A percentile compares a stretch with the other conserved stretches of the same genome.
Evolutionary conservation across 495 filamentous ascomycete genomes (phyloP).

Genomic region (Podospora anserina): DNA sequence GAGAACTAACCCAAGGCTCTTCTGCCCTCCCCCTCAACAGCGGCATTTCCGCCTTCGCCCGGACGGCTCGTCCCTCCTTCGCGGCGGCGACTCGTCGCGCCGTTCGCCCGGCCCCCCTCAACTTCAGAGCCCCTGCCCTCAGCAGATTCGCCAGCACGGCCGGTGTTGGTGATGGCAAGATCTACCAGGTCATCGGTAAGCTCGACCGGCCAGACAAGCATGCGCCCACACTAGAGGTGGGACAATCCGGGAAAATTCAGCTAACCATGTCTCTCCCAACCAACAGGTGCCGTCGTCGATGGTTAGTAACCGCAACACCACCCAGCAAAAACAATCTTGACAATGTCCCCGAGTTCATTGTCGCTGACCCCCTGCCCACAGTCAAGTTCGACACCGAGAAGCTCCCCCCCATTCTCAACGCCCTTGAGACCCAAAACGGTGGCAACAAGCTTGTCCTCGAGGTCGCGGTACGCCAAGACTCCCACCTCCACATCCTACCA

Average conservation of each 20-base stretch:
- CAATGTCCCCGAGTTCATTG: constrained; percentile 9
- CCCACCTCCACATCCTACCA: constrained; percentile 1
- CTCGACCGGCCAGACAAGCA: not conserved
- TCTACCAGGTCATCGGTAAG: constrained; percentile 66
- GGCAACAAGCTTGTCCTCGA: constrained; percentile 94
- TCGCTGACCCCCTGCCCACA: constrained; percentile 33
- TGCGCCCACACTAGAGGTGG: not conserved
- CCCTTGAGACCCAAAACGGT: constrained; percentile 84
- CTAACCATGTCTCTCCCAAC: constrained; percentile 42
- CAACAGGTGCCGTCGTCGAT: constrained; percentile 70
- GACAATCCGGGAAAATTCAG: constrained; percentile 21
- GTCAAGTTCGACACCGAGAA: constrained; percentile 92
- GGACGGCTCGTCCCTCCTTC: constrained; percentile 70
- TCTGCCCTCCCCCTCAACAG: constrained; percentile 44
- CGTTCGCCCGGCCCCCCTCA: constrained; percentile 60
- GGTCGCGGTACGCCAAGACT: constrained; percentile 72
- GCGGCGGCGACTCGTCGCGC: constrained; percentile 64
- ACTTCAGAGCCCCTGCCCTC: constrained; percentile 55
- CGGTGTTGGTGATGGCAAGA: constrained; percentile 67
- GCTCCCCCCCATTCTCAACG: constrained; percentile 97
- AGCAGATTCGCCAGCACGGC: constrained; percentile 70
- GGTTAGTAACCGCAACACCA: constrained; percentile 50
- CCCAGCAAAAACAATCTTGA: not conserved
- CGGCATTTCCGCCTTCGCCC: constrained; percentile 78
- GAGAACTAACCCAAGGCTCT: constrained; percentile 37